A percentile compares a stretch with the other conserved stretches of the same genome.
phyloP scores from a whole-genome alignment of 1,139 yeast genomes.

The Yamadazyma dendronema region DNA sequence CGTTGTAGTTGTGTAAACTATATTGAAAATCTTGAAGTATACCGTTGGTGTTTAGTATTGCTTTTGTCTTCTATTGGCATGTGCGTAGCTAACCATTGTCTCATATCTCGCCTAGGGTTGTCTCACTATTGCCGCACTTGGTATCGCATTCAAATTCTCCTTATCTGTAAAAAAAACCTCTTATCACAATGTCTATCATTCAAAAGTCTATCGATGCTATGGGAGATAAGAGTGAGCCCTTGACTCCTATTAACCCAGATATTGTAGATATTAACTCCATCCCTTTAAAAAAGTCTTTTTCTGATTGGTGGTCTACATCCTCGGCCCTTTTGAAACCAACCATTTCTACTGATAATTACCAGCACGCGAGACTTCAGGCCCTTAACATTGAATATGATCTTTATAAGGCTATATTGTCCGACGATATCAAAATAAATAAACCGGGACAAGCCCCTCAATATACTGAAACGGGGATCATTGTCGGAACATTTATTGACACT shows the following conservation, averaged over 20 bases:
- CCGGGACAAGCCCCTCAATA: constrained; percentile 14
- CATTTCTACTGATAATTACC: constrained; percentile 8
- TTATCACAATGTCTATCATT: constrained; percentile 9
- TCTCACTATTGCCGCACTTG: no score
- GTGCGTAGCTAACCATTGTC: background rate
- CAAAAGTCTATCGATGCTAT: constrained; percentile 18
- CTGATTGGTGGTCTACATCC: constrained; percentile 43
- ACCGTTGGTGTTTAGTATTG: no score
- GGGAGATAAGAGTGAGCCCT: constrained; percentile 12
- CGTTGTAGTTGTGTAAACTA: no score
- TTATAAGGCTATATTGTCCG: constrained; percentile 33
- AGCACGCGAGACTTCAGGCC: constrained; percentile 25
- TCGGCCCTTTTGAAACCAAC: constrained; percentile 25
- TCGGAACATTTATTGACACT: constrained; percentile 31
- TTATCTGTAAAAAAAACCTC: no score
- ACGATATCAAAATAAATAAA: constrained; percentile 25
- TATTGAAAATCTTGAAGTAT: no score
- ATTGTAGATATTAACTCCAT: constrained; percentile 11
- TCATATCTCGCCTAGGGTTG: background rate
- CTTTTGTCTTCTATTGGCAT: no score
- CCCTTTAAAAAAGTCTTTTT: constrained; percentile 26
- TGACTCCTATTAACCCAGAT: background rate
- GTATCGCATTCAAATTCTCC: no score
- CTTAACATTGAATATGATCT: constrained; percentile 35
- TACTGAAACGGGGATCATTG: constrained; percentile 9